Base-by-base conservation (phyloP, 2,329 filamentous ascomycete genomes). In the Pleurostoma richardsiae region DNA sequence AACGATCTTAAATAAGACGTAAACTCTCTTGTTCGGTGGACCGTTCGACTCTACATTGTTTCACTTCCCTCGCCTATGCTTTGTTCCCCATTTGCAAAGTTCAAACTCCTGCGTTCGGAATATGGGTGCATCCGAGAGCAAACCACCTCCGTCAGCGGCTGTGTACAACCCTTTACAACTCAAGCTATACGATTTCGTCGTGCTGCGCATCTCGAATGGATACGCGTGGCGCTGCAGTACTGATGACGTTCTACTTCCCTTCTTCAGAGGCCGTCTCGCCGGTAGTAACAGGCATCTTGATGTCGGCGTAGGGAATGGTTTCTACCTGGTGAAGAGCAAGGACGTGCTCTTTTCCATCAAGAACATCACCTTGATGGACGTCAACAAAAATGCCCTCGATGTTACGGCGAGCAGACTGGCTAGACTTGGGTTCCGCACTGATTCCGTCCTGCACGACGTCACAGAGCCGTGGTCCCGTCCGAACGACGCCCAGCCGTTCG, bases 181-280 rank as follows among this genome's bases (percentile, higher is more conserved):
- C 4, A 26, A 10, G 3, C 6, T 43, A n/a, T 43, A 43, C 30
- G 29, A 43, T 36, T 29, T 30, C 41, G n/a, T 43, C 11, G 41
- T 43, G 10, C 29, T 30, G 11, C 10, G 29, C 11, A 27, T 43
- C 6, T 5, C 41, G 5, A 43, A 43, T 19, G 29, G 26, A 29
- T 43, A 30, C 31, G 41, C 41, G 11, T 43, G 41, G 41, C 26
- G 29, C 5, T 43, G 41, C 41, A 43, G 41, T 30, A 30, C 41
- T n/a, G 31, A 43, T 10, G 31, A 43, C 10, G 30, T 43, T 26
- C 41, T 43, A 8, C 11, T 43, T 8, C 41, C 41, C 5, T 27
- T 43, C 41, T 43, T 30, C 5, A 28, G 30, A 5, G 29, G 31
- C 26, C 41, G 31, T 43, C 41, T 43, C 29, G 10, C 11, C 5